Conservation (phyloP, 202 grass and related monocot genomes). For the Panicum virgatum region DNA sequence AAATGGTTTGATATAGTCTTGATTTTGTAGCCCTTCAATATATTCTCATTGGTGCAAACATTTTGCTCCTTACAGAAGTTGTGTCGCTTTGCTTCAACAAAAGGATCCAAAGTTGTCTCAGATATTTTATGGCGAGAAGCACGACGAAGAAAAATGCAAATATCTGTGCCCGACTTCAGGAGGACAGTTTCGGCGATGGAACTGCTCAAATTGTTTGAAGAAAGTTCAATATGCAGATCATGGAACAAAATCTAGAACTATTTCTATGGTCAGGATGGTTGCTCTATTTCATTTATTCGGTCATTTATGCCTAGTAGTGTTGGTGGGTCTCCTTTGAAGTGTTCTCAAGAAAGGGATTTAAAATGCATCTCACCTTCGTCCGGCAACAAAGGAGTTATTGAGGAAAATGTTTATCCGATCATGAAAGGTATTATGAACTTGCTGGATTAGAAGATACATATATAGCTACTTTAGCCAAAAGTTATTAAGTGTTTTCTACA, state of each 20-base stretch:
- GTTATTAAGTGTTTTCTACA: not conserved
- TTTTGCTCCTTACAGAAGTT: constrained; percentile 42
- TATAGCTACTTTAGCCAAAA: not conserved
- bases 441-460: not conserved
- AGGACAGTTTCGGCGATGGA: constrained; percentile 55
- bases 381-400: constrained; percentile 8
- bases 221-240: constrained; percentile 17
- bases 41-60: not conserved
- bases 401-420: constrained; percentile 5
- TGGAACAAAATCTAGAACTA: constrained; percentile 14
- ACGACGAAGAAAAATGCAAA: constrained; percentile 15
- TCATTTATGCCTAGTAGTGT: constrained; percentile 36
- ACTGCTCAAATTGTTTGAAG: constrained; percentile 58
- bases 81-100: constrained; percentile 51
- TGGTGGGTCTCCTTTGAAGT: constrained; percentile 23
- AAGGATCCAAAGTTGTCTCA: constrained; percentile 41
- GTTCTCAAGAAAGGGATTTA: constrained; percentile 39
- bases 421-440: constrained; percentile 30
- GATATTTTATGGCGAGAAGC: constrained; percentile 36
- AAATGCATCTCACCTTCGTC: constrained; percentile 28
- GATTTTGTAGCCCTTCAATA: not conserved
- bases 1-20: not conserved
- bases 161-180: constrained; percentile 26
- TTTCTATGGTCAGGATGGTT: constrained; percentile 38
- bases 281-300: constrained; percentile 49